A percentile compares a stretch with the other conserved stretches of the same genome.
Conservation (phyloP, 23 red algal species). For the Porphyridium purpureum region DNA sequence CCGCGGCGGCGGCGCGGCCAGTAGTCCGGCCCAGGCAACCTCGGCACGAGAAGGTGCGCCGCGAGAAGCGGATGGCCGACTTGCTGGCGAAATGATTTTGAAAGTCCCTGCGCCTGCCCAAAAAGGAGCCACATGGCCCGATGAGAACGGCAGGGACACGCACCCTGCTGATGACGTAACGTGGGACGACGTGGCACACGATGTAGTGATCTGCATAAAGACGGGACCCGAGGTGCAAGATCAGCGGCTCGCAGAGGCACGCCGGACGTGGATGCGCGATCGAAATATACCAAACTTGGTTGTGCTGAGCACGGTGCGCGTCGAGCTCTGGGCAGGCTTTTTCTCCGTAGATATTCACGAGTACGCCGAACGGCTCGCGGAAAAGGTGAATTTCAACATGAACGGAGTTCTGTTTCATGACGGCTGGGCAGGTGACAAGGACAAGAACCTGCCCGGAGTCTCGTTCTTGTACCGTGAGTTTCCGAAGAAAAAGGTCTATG, state of each 20-base stretch:
- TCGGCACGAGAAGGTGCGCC: too few relatives aligned
- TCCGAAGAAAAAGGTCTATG: conserved; percentile 41
- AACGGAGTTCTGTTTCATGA: conserved; percentile 1
- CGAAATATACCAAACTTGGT: neutral
- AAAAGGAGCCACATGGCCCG: too few relatives aligned
- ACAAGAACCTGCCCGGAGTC: conserved; percentile 78
- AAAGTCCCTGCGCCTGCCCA: too few relatives aligned
- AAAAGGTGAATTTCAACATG: neutral
- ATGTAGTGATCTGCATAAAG: neutral
- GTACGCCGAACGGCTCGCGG: neutral
- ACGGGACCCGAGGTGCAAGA: neutral
- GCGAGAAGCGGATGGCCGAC: too few relatives aligned
- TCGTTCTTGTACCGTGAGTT: conserved; percentile 35
- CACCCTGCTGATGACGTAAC: too few relatives aligned
- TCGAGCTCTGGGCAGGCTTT: neutral
- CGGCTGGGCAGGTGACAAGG: conserved; percentile 54
- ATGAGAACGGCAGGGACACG: too few relatives aligned
- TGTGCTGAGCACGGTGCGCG: neutral
- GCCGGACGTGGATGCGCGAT: neutral
- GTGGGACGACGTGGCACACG: neutral
- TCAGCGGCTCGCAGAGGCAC: neutral
- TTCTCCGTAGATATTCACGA: neutral
- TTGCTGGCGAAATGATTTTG: too few relatives aligned
- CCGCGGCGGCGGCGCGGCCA: too few relatives aligned
- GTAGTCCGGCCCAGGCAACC: too few relatives aligned